Percentiles rank a stretch among this genome's conserved stretches.
phyloP scores from a whole-genome alignment of 1,139 yeast genomes.

The Geotrichum fermentans region DNA sequence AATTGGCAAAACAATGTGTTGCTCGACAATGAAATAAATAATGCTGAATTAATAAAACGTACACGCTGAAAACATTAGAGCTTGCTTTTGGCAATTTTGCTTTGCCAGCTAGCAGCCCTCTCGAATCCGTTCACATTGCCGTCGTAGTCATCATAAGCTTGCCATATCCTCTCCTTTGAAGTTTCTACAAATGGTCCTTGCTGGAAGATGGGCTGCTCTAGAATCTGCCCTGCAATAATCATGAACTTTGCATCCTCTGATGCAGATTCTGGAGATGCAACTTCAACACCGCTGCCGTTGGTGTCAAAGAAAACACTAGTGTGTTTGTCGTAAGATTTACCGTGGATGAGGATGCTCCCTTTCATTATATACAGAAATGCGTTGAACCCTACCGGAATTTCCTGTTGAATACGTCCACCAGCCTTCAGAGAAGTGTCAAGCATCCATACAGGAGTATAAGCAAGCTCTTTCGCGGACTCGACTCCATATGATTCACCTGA shows the following conservation, averaged over 20 bases:
- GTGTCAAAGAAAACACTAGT: constrained; percentile 46
- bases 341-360: constrained; percentile 54
- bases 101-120: constrained; percentile 58
- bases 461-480: constrained; percentile 66
- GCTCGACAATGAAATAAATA: too few relatives aligned
- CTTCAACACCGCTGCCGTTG: constrained; percentile 29
- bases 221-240: constrained; percentile 63
- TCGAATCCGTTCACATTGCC: constrained; percentile 55
- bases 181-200: constrained; percentile 81
- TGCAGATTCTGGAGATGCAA: constrained; percentile 28
- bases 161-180: constrained; percentile 49
- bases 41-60: too few relatives aligned
- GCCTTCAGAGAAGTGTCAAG: constrained; percentile 63
- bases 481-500: constrained; percentile 76
- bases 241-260: constrained; percentile 13
- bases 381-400: constrained; percentile 62
- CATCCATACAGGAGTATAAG: constrained; percentile 73
- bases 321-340: constrained; percentile 26
- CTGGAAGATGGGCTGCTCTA: constrained; percentile 67
- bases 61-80: too few relatives aligned
- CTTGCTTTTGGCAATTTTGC: too few relatives aligned
- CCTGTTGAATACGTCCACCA: constrained; percentile 58
- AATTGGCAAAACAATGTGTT: too few relatives aligned
- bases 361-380: constrained; percentile 65
- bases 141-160: constrained; percentile 44